phyloP scores from a whole-genome alignment of 2,329 filamentous ascomycete genomes.

The Emergomyces pasteurianus region DNA sequence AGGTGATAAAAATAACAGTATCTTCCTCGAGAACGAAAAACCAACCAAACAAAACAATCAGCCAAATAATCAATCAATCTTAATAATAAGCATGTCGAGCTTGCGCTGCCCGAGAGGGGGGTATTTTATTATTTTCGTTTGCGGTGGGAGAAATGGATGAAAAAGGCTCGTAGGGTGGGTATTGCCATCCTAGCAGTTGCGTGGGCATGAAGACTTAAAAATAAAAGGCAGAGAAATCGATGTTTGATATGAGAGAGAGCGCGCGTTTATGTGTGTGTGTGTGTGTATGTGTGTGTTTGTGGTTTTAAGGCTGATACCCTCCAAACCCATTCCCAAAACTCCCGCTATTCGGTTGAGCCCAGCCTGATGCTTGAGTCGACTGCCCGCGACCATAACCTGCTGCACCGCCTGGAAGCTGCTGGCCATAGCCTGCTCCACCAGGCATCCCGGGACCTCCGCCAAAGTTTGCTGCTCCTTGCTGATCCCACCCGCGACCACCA shows the following conservation, averaged over 20 bases:
- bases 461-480: conserved; percentile 40
- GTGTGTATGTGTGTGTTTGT: not conserved
- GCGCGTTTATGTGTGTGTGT: too few relatives aligned
- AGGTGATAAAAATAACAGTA: not conserved
- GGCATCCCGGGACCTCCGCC: conserved; percentile 33
- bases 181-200: not conserved
- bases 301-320: conserved; percentile 49
- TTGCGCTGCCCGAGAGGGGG: not conserved
- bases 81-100: not conserved
- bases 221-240: not conserved
- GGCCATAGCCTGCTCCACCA: conserved; percentile 70
- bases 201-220: not conserved
- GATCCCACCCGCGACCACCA: conserved; percentile 44
- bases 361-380: conserved; percentile 40
- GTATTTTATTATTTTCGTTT: not conserved
- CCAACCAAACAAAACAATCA: not conserved
- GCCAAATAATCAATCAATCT: not conserved
- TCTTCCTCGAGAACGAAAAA: not conserved
- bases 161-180: not conserved
- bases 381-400: conserved; percentile 41
- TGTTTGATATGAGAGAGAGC: not conserved
- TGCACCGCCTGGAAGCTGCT: not conserved
- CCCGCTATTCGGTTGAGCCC: conserved; percentile 39
- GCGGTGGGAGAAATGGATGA: not conserved
- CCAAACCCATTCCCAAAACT: conserved; percentile 46